Base-by-base conservation (phyloP, 257 asterid species). In the Anisodus acutangulus region DNA sequence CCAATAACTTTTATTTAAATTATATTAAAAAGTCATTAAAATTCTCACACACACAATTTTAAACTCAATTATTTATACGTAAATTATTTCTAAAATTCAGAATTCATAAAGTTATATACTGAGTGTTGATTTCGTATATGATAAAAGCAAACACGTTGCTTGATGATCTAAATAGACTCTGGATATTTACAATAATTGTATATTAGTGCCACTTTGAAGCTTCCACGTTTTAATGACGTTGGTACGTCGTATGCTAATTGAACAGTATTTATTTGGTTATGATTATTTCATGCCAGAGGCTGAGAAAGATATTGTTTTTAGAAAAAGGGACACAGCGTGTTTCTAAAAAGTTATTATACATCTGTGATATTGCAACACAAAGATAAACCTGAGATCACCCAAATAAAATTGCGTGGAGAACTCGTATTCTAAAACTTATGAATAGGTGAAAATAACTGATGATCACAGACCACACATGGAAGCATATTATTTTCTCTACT, bases 301-400 rank as follows among this genome's bases (percentile, higher is more conserved):
- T 15, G 51, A 68, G 55, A 70, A 71, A 71, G 54, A n/a, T 58
- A n/a, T 71, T 71, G n/a, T 71, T 71, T 15, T n/a, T 71, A 39
- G 58, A 1, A 71, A 71, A 71, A 49, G 45, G 43, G 37, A 0
- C 12, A 49, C 22, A 22, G 62, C 13, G 8, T 11, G 63, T 22
- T 51, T 22, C 62, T 49, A 76, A 22, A 76, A 68, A 19, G 80
- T 72, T 72, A 45, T 8, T 47, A 37, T 74, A 74, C 81, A 76
- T 31, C 45, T 74, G 17, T 22, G 3, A 19, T 19, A 47, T 11
- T 74, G 80, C 26, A 22, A 26, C 16, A 64, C 16, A 64, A 64
- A 64, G 70, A 64, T 64, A 11, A 31, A 64, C 4, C 45, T 76
- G 59, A 76, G 9, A 76, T 51, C 81, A 76, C 51, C 8, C 63